Evolutionary conservation across 2,329 filamentous ascomycete species (phyloP), one percentile per base, ranked within the genome.

Genomic region (Aspergillus tamarii): DNA sequence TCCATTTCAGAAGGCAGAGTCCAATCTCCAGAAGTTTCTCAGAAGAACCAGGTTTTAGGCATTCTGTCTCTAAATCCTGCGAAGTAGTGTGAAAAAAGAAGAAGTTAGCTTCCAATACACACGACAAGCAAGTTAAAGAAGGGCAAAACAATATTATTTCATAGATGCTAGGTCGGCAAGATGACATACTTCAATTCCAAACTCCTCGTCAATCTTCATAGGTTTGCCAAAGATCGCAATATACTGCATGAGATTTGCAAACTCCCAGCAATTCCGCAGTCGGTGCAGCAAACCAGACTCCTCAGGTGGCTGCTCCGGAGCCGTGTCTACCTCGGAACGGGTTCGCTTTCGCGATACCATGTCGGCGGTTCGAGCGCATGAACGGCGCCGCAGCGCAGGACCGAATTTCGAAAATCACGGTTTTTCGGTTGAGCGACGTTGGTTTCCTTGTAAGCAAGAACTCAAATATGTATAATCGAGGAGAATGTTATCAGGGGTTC

Each of bases 181-280:
- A 28, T 39, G 48, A 72, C 82, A 72, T 87, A 97, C 95, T 82
- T 98, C 94, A 68, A 97, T 91, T 74, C 94, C 93, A 67, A 97
- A 85, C 74, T 91, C 89, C 66, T 96, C 91, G 71, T 95, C 90
- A 69, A 98, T 91, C 81, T 96, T 97, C 76, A 96, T 89, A 50
- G 89, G 89, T 72, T 91, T 89, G 66, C 94, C 94, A 78, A 99
- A 99, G 46, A 94, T 87, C 76, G 90, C 91, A 65, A 98, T 92
- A 86, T 93, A 99, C 80, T 99, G 94, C 81, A 91, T 93, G 9
- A 98, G 82, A 73, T 93, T 94, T 65, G 94, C 92, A 79, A 98
- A 97, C 78, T 97, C 91, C 94, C 94, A 98, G 85, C 92, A 93
- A 76, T 92, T 95, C 67, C 94, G 88, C 69, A 98, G 86, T 68